Conservation (phyloP, 2,329 filamentous ascomycete species). For the Colletotrichum spinosum region DNA sequence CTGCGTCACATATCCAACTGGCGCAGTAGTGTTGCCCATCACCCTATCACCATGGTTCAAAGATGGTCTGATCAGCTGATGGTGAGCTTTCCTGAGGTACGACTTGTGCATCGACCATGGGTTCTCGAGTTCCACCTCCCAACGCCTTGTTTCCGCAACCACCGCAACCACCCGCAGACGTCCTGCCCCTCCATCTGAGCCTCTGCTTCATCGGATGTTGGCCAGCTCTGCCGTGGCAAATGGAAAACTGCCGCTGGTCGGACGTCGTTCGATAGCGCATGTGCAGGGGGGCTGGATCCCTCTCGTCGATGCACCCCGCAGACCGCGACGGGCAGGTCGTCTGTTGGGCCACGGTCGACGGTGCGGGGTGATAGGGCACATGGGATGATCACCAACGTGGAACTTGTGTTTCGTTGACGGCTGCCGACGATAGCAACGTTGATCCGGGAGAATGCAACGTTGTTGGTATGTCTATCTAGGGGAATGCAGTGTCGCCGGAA, state of each 20-base stretch:
- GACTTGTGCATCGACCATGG: neutral
- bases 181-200: constrained; percentile 8
- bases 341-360: neutral
- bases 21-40: too few relatives aligned
- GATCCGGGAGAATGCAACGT: constrained; percentile 28
- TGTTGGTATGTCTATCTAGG: constrained; percentile 4
- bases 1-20: too few relatives aligned
- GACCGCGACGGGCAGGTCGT: constrained; percentile 29
- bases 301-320: constrained; percentile 30
- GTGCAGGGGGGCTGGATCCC: constrained; percentile 20
- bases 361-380: constrained; percentile 27
- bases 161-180: neutral
- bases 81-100: too few relatives aligned
- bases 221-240: constrained; percentile 14
- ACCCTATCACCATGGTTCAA: too few relatives aligned
- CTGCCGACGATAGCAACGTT: constrained; percentile 13
- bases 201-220: neutral
- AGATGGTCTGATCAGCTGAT: too few relatives aligned
- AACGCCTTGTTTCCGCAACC: neutral
- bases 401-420: constrained; percentile 1
- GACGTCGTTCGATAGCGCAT: constrained; percentile 23
- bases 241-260: constrained; percentile 22
- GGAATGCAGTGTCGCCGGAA: neutral
- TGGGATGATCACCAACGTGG: constrained; percentile 17
- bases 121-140: neutral